These are phyloP conservation scores for Anisodus tanguticus DNA, from an alignment of 257 asterid species.

Conservation along the genomic window DNA sequence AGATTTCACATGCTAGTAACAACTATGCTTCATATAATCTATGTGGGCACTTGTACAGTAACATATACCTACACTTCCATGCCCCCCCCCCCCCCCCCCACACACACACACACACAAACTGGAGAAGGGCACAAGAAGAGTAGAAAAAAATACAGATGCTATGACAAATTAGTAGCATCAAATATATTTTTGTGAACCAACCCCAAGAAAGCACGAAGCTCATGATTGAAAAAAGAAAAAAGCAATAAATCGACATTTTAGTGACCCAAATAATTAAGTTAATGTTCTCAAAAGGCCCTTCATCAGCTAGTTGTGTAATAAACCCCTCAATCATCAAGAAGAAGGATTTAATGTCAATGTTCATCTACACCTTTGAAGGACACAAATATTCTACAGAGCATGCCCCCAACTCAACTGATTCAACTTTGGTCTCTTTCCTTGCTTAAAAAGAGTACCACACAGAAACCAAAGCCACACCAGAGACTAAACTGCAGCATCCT, in stretches of 20 bases:
- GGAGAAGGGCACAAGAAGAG: background rate
- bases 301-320: background rate
- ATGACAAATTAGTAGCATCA: background rate
- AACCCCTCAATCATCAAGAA: background rate
- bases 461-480: background rate
- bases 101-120: background rate
- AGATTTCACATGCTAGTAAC: background rate
- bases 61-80: background rate
- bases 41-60: constrained; percentile 11
- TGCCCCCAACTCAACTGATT: background rate
- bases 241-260: background rate
- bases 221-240: background rate
- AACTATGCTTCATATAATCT: background rate
- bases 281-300: background rate
- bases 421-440: constrained; percentile 18
- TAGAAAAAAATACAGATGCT: background rate
- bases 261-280: background rate
- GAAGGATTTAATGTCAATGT: background rate
- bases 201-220: background rate
- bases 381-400: background rate
- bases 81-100: background rate
- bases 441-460: background rate
- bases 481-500: background rate
- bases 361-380: background rate
- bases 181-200: background rate